Percentiles rank a stretch among this genome's conserved stretches.
Conservation (phyloP, 2,329 filamentous ascomycete species). For the Claviceps purpurea region DNA sequence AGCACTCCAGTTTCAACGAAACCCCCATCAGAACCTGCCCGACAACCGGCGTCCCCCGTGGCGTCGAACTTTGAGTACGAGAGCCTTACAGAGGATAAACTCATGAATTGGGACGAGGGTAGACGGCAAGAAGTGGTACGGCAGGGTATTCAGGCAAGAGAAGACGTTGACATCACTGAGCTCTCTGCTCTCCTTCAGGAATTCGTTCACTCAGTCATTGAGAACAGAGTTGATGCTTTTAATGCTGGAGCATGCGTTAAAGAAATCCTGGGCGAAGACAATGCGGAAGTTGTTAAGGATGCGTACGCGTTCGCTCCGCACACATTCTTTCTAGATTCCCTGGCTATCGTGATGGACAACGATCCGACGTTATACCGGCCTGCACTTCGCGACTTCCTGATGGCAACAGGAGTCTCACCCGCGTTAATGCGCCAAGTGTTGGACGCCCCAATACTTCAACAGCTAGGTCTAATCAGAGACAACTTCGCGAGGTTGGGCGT, state of each 20-base stretch:
- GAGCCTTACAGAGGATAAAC: constrained; percentile 56
- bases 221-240: constrained; percentile 49
- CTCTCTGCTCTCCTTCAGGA: constrained; percentile 73
- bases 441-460: constrained; percentile 63
- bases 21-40: constrained; percentile 10
- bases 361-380: constrained; percentile 39
- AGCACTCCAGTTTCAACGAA: constrained; percentile 8
- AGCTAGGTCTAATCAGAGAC: constrained; percentile 68
- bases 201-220: constrained; percentile 61
- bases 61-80: constrained; percentile 54
- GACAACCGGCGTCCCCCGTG: constrained; percentile 15
- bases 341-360: constrained; percentile 66
- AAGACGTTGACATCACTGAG: constrained; percentile 53
- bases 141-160: constrained; percentile 48
- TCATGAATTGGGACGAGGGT: constrained; percentile 52
- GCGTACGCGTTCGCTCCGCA: constrained; percentile 45
- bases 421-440: constrained; percentile 66
- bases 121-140: constrained; percentile 56
- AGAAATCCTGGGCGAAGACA: constrained; percentile 53
- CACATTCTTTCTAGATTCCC: constrained; percentile 66
- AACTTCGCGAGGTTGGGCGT: constrained; percentile 75
- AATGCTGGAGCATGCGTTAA: constrained; percentile 63
- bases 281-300: constrained; percentile 35
- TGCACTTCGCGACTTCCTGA: constrained; percentile 52
- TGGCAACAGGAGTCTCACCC: constrained; percentile 58